Evolutionary conservation across 2,329 filamentous ascomycete species (phyloP), one percentile per base, ranked within the genome.

Genomic region (Epichloe gansuensis): DNA sequence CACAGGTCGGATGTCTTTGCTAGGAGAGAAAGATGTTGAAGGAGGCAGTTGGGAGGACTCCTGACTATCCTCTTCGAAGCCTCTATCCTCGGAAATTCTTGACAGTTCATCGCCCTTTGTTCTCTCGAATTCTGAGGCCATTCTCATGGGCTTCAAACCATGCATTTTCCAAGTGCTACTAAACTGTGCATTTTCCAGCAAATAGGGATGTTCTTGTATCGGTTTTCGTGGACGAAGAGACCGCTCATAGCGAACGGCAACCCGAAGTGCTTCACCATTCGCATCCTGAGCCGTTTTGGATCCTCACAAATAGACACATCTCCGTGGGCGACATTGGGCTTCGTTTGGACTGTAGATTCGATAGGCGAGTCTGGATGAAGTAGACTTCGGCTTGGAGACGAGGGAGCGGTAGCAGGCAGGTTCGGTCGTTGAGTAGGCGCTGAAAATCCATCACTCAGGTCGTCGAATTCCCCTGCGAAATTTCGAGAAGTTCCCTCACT

Each of bases 151-250:
- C 50, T 72, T 74, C 31, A 82, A 63, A 25, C 79, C 79, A 53
- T 78, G 77, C 3, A 73, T 72, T 59, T 75, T 77, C 58, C 81
- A 72, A 21, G 72, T 64, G 3, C 66, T 75, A 52, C 72, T 75
- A 61, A 81, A 81, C 31, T 75, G 72, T 0, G 72, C 77, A 59
- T 72, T 76, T 56, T 82, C 79, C 4, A 81, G 65, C 5, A 76
- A 64, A 56, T 82, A 82, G 3, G 79, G 79, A 45, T 81, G 77
- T 59, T 81, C 70, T 60, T 82, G 79, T 6, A 82, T 82, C 1
- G 78, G 78, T 55, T 81, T 82, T 21, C 79, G 72, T 1, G 77
- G 77, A 6, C 79, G 72, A n/a, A 82, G 65, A 4, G 75, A 78
- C 37, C 78, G 72, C 55, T 73, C 70, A 46, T 70, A 64, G 12